Conservation (phyloP, 2,329 filamentous ascomycete species). For the Monosporascus sp. region DNA sequence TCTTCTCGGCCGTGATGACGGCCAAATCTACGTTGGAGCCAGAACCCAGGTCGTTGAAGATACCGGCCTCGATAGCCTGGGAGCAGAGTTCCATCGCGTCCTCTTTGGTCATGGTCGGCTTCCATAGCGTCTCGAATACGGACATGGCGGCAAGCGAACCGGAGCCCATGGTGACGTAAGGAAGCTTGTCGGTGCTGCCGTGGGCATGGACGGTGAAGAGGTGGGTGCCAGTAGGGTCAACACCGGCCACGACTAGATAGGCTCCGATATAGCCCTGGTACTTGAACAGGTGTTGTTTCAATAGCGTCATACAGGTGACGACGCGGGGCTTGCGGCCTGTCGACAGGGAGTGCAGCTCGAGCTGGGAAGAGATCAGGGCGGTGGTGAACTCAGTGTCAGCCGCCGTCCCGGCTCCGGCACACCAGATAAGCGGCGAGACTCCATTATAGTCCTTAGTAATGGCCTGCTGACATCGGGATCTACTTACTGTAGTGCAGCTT, state of each 20-base stretch:
- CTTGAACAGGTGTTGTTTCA: constrained; percentile 98
- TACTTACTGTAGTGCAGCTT: constrained; percentile 99
- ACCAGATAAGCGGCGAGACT: constrained; percentile 98
- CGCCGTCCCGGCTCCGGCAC: constrained; percentile 93
- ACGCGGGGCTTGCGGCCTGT: constrained; percentile 96
- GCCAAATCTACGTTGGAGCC: constrained; percentile 97
- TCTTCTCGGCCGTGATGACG: constrained; percentile 93
- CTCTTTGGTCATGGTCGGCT: constrained; percentile 65
- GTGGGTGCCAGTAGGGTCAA: constrained; percentile 90
- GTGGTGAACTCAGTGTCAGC: constrained; percentile 99
- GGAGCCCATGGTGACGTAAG: constrained; percentile 98
- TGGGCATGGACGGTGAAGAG: constrained; percentile 98
- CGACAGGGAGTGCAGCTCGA: constrained; percentile 93
- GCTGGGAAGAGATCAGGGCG: constrained; percentile 94
- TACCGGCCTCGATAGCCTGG: constrained; percentile 84
- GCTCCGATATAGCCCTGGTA: constrained; percentile 98
- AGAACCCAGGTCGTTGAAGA: constrained; percentile 97
- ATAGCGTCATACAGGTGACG: constrained; percentile 98
- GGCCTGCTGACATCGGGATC: no score
- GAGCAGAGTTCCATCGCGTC: constrained; percentile 65
- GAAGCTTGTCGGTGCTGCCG: constrained; percentile 96
- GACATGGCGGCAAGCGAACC: constrained; percentile 96
- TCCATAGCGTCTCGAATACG: constrained; percentile 96
- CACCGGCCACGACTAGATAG: constrained; percentile 94
- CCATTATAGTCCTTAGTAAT: no score